Conservation (phyloP, 176 grass and related monocot genomes). For the Thalia dealbata region DNA sequence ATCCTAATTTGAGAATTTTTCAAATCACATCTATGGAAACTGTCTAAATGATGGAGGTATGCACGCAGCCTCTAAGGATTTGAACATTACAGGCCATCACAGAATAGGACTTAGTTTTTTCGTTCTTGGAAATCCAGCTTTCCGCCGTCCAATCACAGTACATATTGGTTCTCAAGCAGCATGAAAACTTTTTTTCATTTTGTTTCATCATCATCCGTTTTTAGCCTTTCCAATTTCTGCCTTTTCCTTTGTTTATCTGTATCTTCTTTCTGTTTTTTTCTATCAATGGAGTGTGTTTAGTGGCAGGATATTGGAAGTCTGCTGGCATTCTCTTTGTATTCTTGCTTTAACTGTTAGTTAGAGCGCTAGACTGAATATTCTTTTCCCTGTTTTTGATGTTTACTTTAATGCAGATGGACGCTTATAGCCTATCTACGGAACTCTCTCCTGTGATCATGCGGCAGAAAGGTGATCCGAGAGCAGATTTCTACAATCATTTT, state of each 20-base stretch:
- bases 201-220: background rate
- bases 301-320: background rate
- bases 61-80: no score
- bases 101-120: background rate
- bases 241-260: background rate
- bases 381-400: background rate
- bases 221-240: background rate
- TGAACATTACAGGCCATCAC: background rate
- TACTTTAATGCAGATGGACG: slow-evolving; percentile 68
- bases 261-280: background rate
- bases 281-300: background rate
- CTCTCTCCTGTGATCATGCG: slow-evolving; percentile 84
- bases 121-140: background rate
- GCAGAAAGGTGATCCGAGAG: slow-evolving; percentile 69
- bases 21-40: no score
- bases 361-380: background rate
- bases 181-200: background rate
- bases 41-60: no score
- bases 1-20: no score
- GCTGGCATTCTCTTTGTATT: background rate
- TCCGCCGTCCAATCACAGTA: background rate
- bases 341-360: background rate
- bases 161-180: background rate
- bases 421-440: slow-evolving; percentile 81
- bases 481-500: slow-evolving; percentile 58